Evolutionary conservation across 371 early-diverging fungal species (phyloP).

Genomic region (Mucor plumbeus): DNA sequence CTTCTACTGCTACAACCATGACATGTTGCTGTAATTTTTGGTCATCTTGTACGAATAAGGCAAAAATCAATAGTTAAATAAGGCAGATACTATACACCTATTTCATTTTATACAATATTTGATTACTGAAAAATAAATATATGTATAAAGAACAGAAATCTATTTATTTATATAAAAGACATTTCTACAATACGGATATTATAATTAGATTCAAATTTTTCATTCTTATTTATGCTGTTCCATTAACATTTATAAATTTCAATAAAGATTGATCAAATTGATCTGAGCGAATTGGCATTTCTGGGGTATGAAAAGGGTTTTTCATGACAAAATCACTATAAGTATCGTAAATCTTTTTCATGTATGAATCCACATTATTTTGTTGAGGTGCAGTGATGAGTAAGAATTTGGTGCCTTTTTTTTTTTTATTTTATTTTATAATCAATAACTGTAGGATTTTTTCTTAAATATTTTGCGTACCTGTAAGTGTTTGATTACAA

Average conservation of each 20-base stretch:
- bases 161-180: conserved; percentile 3
- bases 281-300: conserved; percentile 98
- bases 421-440: not conserved
- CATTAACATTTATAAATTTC: conserved; percentile 67
- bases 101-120: not conserved
- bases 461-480: conserved; percentile 41
- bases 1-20: too few relatives aligned
- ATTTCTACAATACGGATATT: conserved; percentile 1
- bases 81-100: not conserved
- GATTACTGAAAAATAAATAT: not conserved
- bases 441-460: too few relatives aligned
- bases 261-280: conserved; percentile 86
- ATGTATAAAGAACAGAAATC: not conserved
- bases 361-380: conserved; percentile 69
- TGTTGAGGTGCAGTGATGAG: conserved; percentile 84
- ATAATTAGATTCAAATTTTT: not conserved
- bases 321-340: conserved; percentile 98
- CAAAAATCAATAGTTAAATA: not conserved
- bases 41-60: not conserved
- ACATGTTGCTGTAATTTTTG: not conserved
- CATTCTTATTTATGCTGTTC: conserved; percentile 4
- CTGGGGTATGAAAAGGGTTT: conserved; percentile 98
- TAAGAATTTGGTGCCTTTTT: conserved; percentile 91
- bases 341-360: conserved; percentile 83
- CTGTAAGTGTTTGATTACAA: conserved; percentile 94